Base-by-base conservation (phyloP, 129 eudicot species). In the Flaveria trinervia region DNA sequence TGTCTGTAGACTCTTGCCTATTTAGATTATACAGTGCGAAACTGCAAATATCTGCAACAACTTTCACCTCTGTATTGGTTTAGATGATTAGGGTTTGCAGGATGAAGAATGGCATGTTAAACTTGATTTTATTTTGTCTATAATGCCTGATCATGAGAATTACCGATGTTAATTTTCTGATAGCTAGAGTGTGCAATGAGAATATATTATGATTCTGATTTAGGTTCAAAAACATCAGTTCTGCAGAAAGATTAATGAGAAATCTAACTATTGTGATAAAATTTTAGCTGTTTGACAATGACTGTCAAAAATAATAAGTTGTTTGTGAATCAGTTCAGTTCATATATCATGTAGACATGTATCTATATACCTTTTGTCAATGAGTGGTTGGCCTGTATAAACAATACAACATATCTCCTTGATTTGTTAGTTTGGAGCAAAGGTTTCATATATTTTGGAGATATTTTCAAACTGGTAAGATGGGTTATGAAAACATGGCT, bases 71-170 rank as follows among this genome's bases (percentile, higher is more conserved):
- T 61, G n/a, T 60, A 60, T 10, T 60, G 41, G 7, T 16, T 60
- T 26, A 23, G 39, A 60, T 60, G 67, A 60, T 60, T 60, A 22
- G 22, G 56, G 73, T 36, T 69, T 69, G 41, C 73, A 46, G 41
- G 39, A 54, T n/a, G 51, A 72, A 72, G 76, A 52, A 36, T 36
- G 41, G 41, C 41, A 36, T 71, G 51, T 72, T 18, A 33, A 52
- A 26, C 15, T 51, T 52, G 49, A 56, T 56, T 15, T 9, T 30
- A 0, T 50, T 5, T 50, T 50, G 20, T 50, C 30, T 66, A 33
- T 9, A 33, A 5, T 33, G 44, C 23, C 49, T 62, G 14, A 9
- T 62, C 4, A 5, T 23, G 0, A 13, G 43, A 28, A 30, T 30
- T 62, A 10, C 20, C 16, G 4, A 33, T 62, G 17, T 62, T 10